Evolutionary conservation across 1,284 basidiomycete species (phyloP).

Genomic region (Amylostereum areolatum): DNA sequence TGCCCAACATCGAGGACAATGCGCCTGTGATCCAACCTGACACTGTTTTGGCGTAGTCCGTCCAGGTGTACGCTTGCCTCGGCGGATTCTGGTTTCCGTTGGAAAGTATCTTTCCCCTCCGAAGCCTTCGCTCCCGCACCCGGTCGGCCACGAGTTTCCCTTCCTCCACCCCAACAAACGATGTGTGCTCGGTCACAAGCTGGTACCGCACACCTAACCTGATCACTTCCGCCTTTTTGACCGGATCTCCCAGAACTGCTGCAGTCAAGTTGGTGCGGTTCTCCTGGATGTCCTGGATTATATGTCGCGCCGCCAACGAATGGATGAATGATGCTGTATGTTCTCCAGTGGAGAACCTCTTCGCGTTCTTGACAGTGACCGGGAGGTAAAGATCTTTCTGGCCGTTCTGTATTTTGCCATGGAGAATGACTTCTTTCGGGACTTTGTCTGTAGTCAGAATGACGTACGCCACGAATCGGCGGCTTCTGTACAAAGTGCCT

Average conservation of each 20-base stretch:
- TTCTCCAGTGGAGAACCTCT: not conserved
- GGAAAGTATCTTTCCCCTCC: not conserved
- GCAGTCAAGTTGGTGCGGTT: constrained; percentile 1
- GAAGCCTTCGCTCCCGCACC: not conserved
- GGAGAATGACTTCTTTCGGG: constrained; percentile 34
- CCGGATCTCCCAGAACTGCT: not conserved
- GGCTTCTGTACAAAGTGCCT: constrained; percentile 36
- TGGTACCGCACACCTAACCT: constrained; percentile 45
- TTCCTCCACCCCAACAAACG: constrained; percentile 48
- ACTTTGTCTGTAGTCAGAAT: constrained; percentile 27
- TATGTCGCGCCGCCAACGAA: constrained; percentile 43
- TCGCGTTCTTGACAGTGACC: constrained; percentile 28
- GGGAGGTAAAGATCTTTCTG: constrained; percentile 23
- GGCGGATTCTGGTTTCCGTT: not conserved
- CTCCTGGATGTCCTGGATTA: constrained; percentile 42
- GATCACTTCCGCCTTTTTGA: constrained; percentile 31
- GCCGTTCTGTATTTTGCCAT: constrained; percentile 29
- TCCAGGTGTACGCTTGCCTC: not conserved
- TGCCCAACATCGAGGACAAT: not conserved
- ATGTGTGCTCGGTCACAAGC: constrained; percentile 45
- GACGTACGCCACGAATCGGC: constrained; percentile 38
- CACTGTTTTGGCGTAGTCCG: not conserved
- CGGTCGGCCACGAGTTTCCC: constrained; percentile 1
- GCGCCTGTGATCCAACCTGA: not conserved
- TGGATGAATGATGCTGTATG: constrained; percentile 35